A percentile compares a stretch with the other conserved stretches of the same genome.
Conservation (phyloP, 2,329 filamentous ascomycete genomes). For the Zalaria obscura region DNA sequence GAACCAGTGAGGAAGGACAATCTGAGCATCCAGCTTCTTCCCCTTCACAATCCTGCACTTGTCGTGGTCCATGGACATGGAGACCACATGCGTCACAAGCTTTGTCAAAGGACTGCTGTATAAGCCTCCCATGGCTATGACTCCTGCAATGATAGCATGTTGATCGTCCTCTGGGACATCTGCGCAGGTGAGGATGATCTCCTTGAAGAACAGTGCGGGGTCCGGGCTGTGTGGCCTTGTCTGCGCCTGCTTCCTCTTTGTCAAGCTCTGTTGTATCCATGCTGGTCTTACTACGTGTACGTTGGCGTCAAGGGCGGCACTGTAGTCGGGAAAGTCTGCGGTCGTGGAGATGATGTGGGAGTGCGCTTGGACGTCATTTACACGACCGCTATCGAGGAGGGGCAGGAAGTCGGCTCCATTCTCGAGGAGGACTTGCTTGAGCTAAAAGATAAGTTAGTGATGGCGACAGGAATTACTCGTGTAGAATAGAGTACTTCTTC, state of each 20-base stretch:
- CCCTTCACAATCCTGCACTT: conserved; percentile 50
- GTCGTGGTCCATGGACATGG: conserved; percentile 58
- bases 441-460: conserved; percentile 17
- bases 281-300: conserved; percentile 69
- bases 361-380: conserved; percentile 29
- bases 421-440: conserved; percentile 30
- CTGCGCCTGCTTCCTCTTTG: conserved; percentile 56
- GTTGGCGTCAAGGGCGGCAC: conserved; percentile 58
- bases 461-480: too few species aligned
- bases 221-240: conserved; percentile 79
- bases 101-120: conserved; percentile 59
- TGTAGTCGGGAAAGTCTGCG: conserved; percentile 84
- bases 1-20: conserved; percentile 94
- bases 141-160: conserved; percentile 82
- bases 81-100: conserved; percentile 77
- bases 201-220: conserved; percentile 76
- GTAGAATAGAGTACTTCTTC: too few species aligned
- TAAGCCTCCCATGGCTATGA: conserved; percentile 76
- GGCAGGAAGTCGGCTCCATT: conserved; percentile 34
- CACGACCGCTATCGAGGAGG: conserved; percentile 23
- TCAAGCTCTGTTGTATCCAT: conserved; percentile 64
- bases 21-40: conserved; percentile 41
- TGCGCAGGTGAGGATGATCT: conserved; percentile 68
- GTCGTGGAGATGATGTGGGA: conserved; percentile 61
- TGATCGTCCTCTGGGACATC: conserved; percentile 77